phyloP scores from a whole-genome alignment of 176 grass and related monocot genomes.

The Phoenix dactylifera region DNA sequence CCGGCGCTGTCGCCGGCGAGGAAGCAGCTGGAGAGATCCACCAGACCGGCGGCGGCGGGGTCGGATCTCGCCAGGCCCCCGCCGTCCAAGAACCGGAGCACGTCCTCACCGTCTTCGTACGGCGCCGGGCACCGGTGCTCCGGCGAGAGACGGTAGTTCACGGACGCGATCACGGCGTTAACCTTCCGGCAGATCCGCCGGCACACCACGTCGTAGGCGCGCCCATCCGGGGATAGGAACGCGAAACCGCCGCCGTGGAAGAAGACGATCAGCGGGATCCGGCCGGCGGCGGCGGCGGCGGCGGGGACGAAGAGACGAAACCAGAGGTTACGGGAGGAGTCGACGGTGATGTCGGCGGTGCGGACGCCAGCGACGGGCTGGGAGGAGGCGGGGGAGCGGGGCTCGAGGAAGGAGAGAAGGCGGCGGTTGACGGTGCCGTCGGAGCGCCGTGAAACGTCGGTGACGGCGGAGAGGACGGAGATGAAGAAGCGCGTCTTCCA shows the following conservation, averaged over 20 bases:
- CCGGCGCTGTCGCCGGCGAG: conserved; percentile 74
- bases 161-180: conserved; percentile 41
- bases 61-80: conserved; percentile 2
- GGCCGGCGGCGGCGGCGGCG: too few relatives aligned
- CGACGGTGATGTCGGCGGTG: conserved; percentile 17
- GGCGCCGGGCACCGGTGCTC: conserved; percentile 54
- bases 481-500: conserved; percentile 39
- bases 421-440: conserved; percentile 65
- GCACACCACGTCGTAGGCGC: conserved; percentile 52
- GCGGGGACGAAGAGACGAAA: conserved; percentile 48
- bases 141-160: conserved; percentile 70
- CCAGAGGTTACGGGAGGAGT: conserved; percentile 22
- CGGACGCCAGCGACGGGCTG: background rate
- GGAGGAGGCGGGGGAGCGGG: conserved; percentile 1
- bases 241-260: conserved; percentile 90
- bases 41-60: background rate
- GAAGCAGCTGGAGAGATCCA: conserved; percentile 43
- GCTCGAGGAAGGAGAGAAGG: conserved; percentile 35
- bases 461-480: conserved; percentile 16
- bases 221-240: conserved; percentile 46
- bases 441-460: conserved; percentile 38
- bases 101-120: conserved; percentile 67
- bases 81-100: conserved; percentile 63
- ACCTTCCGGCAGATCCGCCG: conserved; percentile 46
- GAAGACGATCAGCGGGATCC: conserved; percentile 47